Base-by-base conservation (phyloP, 768 basidiomycete genomes). In the Boletus vinaceobasis region DNA sequence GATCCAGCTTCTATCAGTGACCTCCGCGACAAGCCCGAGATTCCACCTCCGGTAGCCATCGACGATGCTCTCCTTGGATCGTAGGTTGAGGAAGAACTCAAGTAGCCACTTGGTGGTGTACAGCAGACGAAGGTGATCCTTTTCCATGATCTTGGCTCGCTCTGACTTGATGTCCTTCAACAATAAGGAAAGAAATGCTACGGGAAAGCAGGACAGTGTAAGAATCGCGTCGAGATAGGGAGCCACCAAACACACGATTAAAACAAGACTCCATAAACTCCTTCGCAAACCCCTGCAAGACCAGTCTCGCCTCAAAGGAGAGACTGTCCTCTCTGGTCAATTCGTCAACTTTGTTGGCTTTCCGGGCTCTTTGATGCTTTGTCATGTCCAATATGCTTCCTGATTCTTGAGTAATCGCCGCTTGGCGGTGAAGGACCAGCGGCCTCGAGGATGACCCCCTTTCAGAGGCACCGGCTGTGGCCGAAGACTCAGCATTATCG, bases 131-230 rank as follows among this genome's bases (percentile, higher is more conserved):
- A 95, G 81, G 65, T 95, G 88, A 68, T 98, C 97, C 62, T 93
- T 92, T 65, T 97, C 93, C n/a, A 87, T 87, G 58, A 99, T 85
- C 71, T 95, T 94, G 50, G 88, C 80, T 43, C 94, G 80, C 72
- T 98, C 92, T 56, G 90, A 90, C 55, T 88, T 85, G 69, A 99
- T 98, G 66, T 98, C 97, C 72, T 89, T 95, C 57, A 98, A 76
- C 33, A 98, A 75, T 4, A 84, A 84, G 15, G 83, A 74, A 46
- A 98, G 81, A 73, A 98, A 95, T n/a, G 84, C 93, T 97, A 67
- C n/a, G 31, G 31, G 19, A 35, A 50, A 57, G 33, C 51, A 7
- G 44, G 48, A 53, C 54, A 40, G 33, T 35, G 48, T 71, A 58
- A 58, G 60, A 62, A 58, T 48, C 45, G 47, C 38, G 32, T 48